A percentile compares a stretch with the other conserved stretches of the same genome.
These are phyloP conservation scores for Pythium dissotocum DNA, from an alignment of 352 stramenopile genomes.

Conservation along the genomic window DNA sequence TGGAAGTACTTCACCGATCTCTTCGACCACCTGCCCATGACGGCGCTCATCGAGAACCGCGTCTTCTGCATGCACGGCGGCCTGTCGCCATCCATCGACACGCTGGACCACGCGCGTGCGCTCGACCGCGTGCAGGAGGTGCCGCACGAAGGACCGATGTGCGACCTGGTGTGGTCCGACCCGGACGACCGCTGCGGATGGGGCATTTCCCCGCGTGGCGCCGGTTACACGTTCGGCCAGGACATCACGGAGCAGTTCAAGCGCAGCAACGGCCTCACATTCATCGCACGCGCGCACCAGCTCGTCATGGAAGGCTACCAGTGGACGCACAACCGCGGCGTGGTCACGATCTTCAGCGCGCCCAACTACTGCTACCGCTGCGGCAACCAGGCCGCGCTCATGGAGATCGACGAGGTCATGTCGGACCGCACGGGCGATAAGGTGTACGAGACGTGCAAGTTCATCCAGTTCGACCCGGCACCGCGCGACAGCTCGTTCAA, in stretches of 20 bases:
- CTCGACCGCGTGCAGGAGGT: constrained; percentile 88
- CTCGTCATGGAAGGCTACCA: constrained; percentile 95
- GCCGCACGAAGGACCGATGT: constrained; percentile 87
- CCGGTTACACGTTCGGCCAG: constrained; percentile 87
- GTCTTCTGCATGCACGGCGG: constrained; percentile 91
- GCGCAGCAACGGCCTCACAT: constrained; percentile 85
- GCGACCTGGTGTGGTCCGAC: constrained; percentile 89
- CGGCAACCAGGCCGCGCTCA: constrained; percentile 95
- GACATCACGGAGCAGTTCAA: constrained; percentile 91
- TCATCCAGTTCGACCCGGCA: constrained; percentile 91
- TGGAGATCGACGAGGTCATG: constrained; percentile 94
- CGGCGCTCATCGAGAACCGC: constrained; percentile 86
- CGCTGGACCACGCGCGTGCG: constrained; percentile 81
- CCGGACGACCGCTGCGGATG: constrained; percentile 86
- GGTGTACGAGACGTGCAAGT: constrained; percentile 92
- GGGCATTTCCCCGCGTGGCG: constrained; percentile 85
- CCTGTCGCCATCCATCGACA: constrained; percentile 87
- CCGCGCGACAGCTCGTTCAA: constrained; percentile 91
- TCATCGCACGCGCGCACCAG: constrained; percentile 88
- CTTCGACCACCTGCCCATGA: constrained; percentile 89
- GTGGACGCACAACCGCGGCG: constrained; percentile 90
- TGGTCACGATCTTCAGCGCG: constrained; percentile 93
- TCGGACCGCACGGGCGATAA: constrained; percentile 84
- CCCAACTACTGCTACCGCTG: constrained; percentile 96
- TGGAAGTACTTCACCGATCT: constrained; percentile 92